Percentiles rank a stretch among this genome's conserved stretches.
phyloP scores from a whole-genome alignment of 1,284 basidiomycete genomes.

The Veloporphyrellus conicus region DNA sequence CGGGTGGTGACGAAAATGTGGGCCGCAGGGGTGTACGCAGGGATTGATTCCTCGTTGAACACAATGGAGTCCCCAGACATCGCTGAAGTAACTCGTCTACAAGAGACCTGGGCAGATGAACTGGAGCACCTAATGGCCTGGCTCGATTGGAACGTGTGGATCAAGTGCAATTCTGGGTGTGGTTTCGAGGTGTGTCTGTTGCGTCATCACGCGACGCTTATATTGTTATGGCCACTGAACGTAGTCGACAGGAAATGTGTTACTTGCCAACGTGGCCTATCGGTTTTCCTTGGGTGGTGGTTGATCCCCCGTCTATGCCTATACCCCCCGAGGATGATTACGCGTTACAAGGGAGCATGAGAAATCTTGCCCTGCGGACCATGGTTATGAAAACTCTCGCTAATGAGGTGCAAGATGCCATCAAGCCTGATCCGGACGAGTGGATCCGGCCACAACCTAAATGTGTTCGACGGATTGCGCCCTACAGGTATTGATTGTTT shows the following conservation, averaged over 20 bases:
- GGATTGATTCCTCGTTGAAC: constrained; percentile 26
- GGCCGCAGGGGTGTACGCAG: constrained; percentile 35
- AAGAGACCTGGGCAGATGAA: constrained; percentile 27
- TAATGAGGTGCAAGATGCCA: background rate
- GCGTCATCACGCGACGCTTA: background rate
- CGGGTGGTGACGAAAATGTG: constrained; percentile 43
- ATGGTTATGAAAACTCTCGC: background rate
- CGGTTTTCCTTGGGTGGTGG: constrained; percentile 8
- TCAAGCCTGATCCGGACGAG: constrained; percentile 8
- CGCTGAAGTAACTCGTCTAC: constrained; percentile 4
- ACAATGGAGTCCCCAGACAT: background rate
- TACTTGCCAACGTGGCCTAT: constrained; percentile 47
- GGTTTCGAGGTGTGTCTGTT: constrained; percentile 28
- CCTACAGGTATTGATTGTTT: constrained; percentile 4
- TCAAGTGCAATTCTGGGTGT: constrained; percentile 37
- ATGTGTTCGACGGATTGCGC: constrained; percentile 17
- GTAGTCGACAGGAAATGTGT: constrained; percentile 39
- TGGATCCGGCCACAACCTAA: constrained; percentile 27
- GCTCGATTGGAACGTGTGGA: constrained; percentile 43
- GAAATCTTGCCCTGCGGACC: background rate
- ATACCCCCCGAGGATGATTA: too few relatives aligned
- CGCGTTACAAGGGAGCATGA: background rate
- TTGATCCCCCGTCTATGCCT: background rate
- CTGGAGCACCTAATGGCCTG: constrained; percentile 35
- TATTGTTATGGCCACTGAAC: background rate